A percentile compares a stretch with the other conserved stretches of the same genome.
These are phyloP conservation scores for Tephrocybe sp. DNA, from an alignment of 768 basidiomycete species.

Conservation along the genomic window DNA sequence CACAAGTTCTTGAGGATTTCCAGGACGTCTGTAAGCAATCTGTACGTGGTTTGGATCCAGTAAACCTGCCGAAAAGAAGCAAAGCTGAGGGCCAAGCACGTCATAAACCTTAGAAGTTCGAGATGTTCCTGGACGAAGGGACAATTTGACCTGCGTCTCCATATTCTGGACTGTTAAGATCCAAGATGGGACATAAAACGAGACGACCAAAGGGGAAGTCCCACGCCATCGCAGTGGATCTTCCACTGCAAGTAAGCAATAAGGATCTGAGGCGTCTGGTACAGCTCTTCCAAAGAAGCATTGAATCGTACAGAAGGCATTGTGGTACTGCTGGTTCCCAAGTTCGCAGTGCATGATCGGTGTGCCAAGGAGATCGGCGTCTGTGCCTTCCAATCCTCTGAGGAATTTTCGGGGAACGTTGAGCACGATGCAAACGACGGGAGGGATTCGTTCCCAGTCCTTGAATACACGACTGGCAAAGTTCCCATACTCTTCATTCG, in stretches of 20 bases:
- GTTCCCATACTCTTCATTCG: neutral
- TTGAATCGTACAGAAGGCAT: slow-evolving; percentile 33
- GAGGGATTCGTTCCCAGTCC: slow-evolving; percentile 30
- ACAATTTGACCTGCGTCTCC: slow-evolving; percentile 23
- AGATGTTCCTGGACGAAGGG: slow-evolving; percentile 21
- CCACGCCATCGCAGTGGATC: slow-evolving; percentile 32
- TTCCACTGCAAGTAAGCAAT: slow-evolving; percentile 22
- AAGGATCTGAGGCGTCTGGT: slow-evolving; percentile 8
- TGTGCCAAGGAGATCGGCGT: slow-evolving; percentile 23
- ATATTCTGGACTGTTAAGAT: slow-evolving; percentile 24
- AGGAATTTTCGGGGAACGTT: slow-evolving; percentile 31
- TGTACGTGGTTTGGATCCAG: slow-evolving; percentile 28
- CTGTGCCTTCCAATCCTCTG: slow-evolving; percentile 20
- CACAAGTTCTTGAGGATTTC: slow-evolving; percentile 17
- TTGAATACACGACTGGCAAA: slow-evolving; percentile 20
- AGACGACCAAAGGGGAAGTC: slow-evolving; percentile 31
- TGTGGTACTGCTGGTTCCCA: slow-evolving; percentile 18
- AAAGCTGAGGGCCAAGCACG: slow-evolving; percentile 25
- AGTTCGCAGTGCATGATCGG: slow-evolving; percentile 37
- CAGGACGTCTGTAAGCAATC: slow-evolving; percentile 28
- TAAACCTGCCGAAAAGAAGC: slow-evolving; percentile 26
- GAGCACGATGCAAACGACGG: slow-evolving; percentile 32
- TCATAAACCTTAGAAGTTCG: slow-evolving; percentile 10
- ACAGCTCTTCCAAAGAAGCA: slow-evolving; percentile 29
- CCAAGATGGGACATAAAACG: slow-evolving; percentile 33